Base-by-base conservation (phyloP, 768 basidiomycete genomes). In the Tubosaeta sp. region DNA sequence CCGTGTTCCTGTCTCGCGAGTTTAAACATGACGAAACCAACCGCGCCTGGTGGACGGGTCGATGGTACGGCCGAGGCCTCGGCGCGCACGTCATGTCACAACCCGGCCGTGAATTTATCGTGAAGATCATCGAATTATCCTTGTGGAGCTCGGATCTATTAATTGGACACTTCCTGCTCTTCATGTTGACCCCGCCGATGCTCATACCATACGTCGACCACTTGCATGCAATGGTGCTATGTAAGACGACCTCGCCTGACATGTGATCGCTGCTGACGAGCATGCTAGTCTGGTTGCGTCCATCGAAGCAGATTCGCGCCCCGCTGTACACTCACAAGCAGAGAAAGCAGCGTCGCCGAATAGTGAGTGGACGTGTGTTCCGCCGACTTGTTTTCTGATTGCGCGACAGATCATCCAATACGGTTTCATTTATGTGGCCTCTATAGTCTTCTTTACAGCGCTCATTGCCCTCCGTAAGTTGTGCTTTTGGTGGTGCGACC, bases 11-110 rank as follows among this genome's bases (percentile, higher is more conserved):
- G 34, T 88, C 94, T 37, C 88, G 97, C 57, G 97, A 99, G 71
- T 97, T 97, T 81, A 99, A 99, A 75, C 94, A 98, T 67, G 97
- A 99, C 67, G 95, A 98, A 72, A 95, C 92, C 33, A 98, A 98
- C 73, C 80, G 92, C 26, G 95, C 95, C 7, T 99, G 95, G 95
- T 99, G 97, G 97, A 95, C 95, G 31, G 95, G 94, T 43, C 78
- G 85, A 65, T 97, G 97, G 97, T 95, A 94, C 68, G 95, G 95
- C 39, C 86, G 94, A 46, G 93, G 93, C 5, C 80, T 99, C 25
- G 95, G 95, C 39, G 64, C 82, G 5, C 86, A 92, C 67, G 93
- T 87, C 39, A 90, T 95, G 84, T 94, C 92, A n/a, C 97, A 98
- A 67, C 95, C 95, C 47, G 92, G 89, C 27, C 88, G 97, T 66